Evolutionary conservation across 371 early-diverging fungal genomes (phyloP), one percentile per base, ranked within the genome.

Genomic region (Saksenaea vasiformis): DNA sequence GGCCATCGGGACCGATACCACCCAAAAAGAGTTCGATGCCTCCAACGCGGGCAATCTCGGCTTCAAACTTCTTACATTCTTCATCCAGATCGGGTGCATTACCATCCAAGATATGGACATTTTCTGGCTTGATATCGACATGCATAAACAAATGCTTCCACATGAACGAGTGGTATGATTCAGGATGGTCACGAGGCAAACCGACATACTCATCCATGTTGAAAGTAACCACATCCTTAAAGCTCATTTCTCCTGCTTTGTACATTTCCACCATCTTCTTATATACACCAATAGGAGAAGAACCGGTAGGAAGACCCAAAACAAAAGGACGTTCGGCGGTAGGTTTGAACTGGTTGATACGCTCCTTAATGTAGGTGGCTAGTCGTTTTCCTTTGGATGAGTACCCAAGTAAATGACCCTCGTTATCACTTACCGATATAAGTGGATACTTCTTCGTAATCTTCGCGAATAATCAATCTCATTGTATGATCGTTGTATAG

Each of bases 151-250:
- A 82, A 66, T 93, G 80, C 59, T 86, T 91, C 86, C 88, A 92
- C 94, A 93, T 93, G 74, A 93, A 93, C 4, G 91, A 85, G 79
- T 91, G 93, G 78, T 93, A 93, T 44, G 89, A 89, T 72, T 93
- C 91, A 19, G 91, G 91, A 64, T 91, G 93, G 63, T 91, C 90
- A 61, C 85, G 68, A 13, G 86, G 83, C 36, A 85, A 75, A 8
- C 86, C 86, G 35, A 83, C 85, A 35, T 85, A 85, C 58, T 85
- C 86, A 58, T 86, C 86, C 70, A 70, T 70, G 64, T 63, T 70
- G 66, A 88, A 88, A 17, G 87, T 87, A 7, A 87, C 76, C 15
- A 88, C 85, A 56, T 88, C 70, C 54, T 84, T 68, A 53, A 88
- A 88, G 58, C 84, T 82, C 27, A 88, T 68, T 37, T 85, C 84